Base-by-base conservation (phyloP, 768 basidiomycete genomes). In the Boletus fagicola region DNA sequence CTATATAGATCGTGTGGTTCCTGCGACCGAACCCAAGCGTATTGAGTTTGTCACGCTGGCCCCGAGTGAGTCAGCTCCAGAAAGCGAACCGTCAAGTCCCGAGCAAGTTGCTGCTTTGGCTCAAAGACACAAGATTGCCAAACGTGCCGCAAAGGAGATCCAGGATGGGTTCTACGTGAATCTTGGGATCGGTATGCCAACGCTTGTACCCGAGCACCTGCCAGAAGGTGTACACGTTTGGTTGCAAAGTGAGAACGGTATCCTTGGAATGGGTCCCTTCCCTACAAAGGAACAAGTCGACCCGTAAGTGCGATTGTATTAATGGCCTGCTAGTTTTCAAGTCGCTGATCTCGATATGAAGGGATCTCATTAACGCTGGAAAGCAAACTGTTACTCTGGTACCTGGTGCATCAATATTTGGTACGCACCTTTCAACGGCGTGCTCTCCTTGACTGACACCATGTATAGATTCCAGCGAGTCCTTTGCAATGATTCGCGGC, bases 401-500 rank as follows among this genome's bases (percentile, higher is more conserved):
- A 24, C 94, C 94, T 24, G 95, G 95, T 26, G 92, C 94, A 30
- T 88, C 94, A 5, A 76, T 94, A 9, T 98, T 98, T 69, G 95
- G 91, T 88, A 62, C 51, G 86, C 70, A 28, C 22, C 38, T 52
- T 26, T 13, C 36, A 26, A 30, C 5, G n/a, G 5, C 16, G 7
- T 24, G 26, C 9, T 31, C 3, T 38, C 39, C 9, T 31, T 30
- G 42, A 45, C 53, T 57, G 39, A 62, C 35, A 18, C 36, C 31
- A 42, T 28, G 24, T 15, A 22, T 53, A 58, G 90, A 95, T 74
- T 94, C 93, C 4, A 85, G 85, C 64, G 94, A 97, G 74, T 94
- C 92, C 4, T 98, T 98, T 67, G 90, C 90, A 12, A 98, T 98
- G 95, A 97, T 98, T 74, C 90, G 95, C 52, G 95, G 95, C 45